Conservation (phyloP, 169 alveolate species). For the Cytauxzoon felis region DNA sequence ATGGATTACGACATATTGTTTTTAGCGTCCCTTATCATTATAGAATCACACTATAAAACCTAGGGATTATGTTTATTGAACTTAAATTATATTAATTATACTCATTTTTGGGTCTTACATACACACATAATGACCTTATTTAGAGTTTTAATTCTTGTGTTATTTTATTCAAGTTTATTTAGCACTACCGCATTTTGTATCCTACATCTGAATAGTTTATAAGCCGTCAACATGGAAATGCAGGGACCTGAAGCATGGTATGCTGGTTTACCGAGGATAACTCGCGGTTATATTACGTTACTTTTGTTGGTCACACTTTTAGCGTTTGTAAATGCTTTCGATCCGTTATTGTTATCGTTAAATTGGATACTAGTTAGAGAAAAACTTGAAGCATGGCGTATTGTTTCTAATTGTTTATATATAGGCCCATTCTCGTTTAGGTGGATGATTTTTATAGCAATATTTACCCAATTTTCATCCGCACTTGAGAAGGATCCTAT, state of each 20-base stretch:
- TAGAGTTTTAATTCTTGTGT: too few relatives aligned
- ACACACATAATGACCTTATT: too few relatives aligned
- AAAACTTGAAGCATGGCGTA: constrained; percentile 78
- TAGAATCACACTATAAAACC: too few relatives aligned
- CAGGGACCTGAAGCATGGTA: constrained; percentile 81
- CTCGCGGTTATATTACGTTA: constrained; percentile 75
- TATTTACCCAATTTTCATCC: constrained; percentile 78
- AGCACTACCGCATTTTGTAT: too few relatives aligned
- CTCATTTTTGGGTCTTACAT: too few relatives aligned
- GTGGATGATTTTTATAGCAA: constrained; percentile 78
- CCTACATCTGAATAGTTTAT: too few relatives aligned
- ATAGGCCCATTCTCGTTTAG: constrained; percentile 83
- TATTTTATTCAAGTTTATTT: too few relatives aligned
- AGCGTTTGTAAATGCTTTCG: constrained; percentile 67
- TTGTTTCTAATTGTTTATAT: constrained; percentile 73
- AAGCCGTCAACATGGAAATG: constrained; percentile 62
- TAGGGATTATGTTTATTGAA: too few relatives aligned
- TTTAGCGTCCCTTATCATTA: too few relatives aligned
- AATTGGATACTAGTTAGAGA: constrained; percentile 76
- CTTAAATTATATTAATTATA: too few relatives aligned
- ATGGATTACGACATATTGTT: too few relatives aligned
- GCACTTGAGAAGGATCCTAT: constrained; percentile 72
- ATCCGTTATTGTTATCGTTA: constrained; percentile 70
- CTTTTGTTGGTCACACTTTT: constrained; percentile 71
- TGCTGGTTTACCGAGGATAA: constrained; percentile 77